phyloP scores from a whole-genome alignment of 2,329 filamentous ascomycete genomes.

The Pseudocercospora pini-densiflorae region DNA sequence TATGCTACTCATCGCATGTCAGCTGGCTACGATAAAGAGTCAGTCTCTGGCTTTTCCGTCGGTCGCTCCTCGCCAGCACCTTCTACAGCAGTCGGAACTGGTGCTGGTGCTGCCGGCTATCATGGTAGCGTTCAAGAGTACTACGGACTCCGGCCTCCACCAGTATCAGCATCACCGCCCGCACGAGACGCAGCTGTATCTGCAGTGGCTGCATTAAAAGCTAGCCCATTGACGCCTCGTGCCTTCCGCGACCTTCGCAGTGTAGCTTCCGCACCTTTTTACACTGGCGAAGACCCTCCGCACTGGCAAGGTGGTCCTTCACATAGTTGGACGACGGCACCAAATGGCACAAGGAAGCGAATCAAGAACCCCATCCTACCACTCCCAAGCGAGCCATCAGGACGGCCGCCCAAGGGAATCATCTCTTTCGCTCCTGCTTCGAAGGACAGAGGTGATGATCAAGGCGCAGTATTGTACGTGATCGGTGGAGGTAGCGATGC shows the following conservation, averaged over 20 bases:
- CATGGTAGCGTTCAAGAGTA: slow-evolving; percentile 42
- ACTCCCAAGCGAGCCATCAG: slow-evolving; percentile 58
- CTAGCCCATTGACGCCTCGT: slow-evolving; percentile 63
- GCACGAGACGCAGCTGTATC: slow-evolving; percentile 25
- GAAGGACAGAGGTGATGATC: slow-evolving; percentile 29
- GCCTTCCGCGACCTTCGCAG: slow-evolving; percentile 91
- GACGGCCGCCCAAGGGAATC: slow-evolving; percentile 75
- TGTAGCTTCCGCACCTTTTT: slow-evolving; percentile 78
- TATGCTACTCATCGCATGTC: slow-evolving; percentile 30
- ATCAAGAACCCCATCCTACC: slow-evolving; percentile 46
- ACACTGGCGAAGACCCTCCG: slow-evolving; percentile 74
- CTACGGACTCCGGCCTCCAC: slow-evolving; percentile 38
- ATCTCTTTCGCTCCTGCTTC: slow-evolving; percentile 69
- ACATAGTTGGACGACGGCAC: slow-evolving; percentile 40
- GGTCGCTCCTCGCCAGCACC: slow-evolving; percentile 33
- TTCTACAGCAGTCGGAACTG: slow-evolving; percentile 24
- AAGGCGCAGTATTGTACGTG: slow-evolving; percentile 36
- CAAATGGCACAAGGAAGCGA: slow-evolving; percentile 40
- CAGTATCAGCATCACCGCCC: slow-evolving; percentile 33
- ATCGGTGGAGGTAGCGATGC: slow-evolving; percentile 41
- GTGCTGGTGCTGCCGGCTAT: slow-evolving; percentile 24
- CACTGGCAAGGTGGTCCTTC: slow-evolving; percentile 43
- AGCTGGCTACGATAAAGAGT: slow-evolving; percentile 28
- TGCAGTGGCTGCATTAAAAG: slow-evolving; percentile 37
- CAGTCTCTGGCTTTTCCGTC: slow-evolving; percentile 31